phyloP scores from a whole-genome alignment of 495 filamentous ascomycete genomes.

The Aspergillus carlsbadensis region DNA sequence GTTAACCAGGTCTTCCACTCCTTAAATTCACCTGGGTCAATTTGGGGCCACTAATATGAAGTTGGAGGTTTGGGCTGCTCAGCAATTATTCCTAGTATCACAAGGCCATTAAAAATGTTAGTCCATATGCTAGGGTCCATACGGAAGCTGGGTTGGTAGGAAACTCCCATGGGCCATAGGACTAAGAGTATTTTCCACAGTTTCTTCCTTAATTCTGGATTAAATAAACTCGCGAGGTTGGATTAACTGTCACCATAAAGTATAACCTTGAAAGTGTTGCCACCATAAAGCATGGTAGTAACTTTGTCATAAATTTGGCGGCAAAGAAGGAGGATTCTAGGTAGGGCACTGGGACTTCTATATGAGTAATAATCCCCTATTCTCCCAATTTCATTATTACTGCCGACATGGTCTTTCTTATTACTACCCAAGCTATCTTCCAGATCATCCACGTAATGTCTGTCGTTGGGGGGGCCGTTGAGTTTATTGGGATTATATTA shows the following conservation, averaged over 20 bases:
- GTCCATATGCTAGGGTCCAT: conserved; percentile 4
- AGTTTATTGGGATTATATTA: too few relatives aligned
- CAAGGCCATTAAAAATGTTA: conserved; percentile 4
- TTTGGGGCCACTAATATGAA: conserved; percentile 5
- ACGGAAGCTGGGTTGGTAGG: neutral
- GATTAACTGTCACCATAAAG: neutral
- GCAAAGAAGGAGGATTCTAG: conserved; percentile 2
- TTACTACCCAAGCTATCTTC: neutral
- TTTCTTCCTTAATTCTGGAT: conserved; percentile 1
- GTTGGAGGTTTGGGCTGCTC: conserved; percentile 1
- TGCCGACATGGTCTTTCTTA: conserved; percentile 2
- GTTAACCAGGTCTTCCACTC: conserved; percentile 6
- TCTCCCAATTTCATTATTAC: conserved; percentile 1
- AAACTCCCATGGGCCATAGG: conserved; percentile 1
- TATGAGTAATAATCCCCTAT: conserved; percentile 4
- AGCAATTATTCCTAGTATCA: conserved; percentile 6
- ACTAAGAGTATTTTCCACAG: neutral
- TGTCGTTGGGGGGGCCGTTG: too few relatives aligned
- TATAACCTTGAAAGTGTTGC: conserved; percentile 5
- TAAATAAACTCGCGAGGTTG: neutral
- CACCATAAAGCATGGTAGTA: conserved; percentile 2
- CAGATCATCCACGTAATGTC: neutral
- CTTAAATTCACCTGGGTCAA: conserved; percentile 1
- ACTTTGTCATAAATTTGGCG: conserved; percentile 7
- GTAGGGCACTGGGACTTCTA: conserved; percentile 6